phyloP scores from a whole-genome alignment of 768 basidiomycete genomes.

The Chalciporus chontae region DNA sequence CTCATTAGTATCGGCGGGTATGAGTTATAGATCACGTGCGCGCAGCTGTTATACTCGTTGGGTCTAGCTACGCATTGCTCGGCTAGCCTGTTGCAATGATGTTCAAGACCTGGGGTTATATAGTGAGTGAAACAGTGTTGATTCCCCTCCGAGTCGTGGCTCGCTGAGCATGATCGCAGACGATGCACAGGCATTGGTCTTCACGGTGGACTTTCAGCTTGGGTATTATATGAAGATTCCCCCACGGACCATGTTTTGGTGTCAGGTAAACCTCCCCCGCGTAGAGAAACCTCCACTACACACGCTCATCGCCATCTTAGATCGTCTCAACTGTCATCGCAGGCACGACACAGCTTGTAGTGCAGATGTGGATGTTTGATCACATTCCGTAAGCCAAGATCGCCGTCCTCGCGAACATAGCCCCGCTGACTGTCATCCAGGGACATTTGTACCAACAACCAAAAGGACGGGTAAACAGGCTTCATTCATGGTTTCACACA shows the following conservation, averaged over 20 bases:
- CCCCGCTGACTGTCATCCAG: constrained; percentile 23
- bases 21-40: neutral
- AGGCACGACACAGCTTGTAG: constrained; percentile 70
- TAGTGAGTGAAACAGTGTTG: constrained; percentile 31
- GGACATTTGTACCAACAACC: constrained; percentile 43
- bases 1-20: constrained; percentile 73
- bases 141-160: neutral
- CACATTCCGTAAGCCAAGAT: constrained; percentile 46
- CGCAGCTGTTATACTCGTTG: neutral
- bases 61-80: constrained; percentile 56
- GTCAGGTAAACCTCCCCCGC: constrained; percentile 41
- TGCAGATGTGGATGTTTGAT: constrained; percentile 70
- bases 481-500: neutral
- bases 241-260: constrained; percentile 68
- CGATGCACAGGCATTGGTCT: constrained; percentile 52
- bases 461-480: constrained; percentile 37
- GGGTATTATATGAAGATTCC: constrained; percentile 65
- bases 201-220: constrained; percentile 76
- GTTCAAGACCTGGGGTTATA: constrained; percentile 85
- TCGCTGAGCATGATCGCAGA: constrained; percentile 7
- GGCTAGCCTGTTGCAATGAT: constrained; percentile 79
- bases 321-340: constrained; percentile 64
- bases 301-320: constrained; percentile 24
- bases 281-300: neutral
- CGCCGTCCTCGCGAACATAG: neutral